A percentile compares a stretch with the other conserved stretches of the same genome.
Conservation (phyloP, 257 asterid genomes). For the Nicotiana undulata region DNA sequence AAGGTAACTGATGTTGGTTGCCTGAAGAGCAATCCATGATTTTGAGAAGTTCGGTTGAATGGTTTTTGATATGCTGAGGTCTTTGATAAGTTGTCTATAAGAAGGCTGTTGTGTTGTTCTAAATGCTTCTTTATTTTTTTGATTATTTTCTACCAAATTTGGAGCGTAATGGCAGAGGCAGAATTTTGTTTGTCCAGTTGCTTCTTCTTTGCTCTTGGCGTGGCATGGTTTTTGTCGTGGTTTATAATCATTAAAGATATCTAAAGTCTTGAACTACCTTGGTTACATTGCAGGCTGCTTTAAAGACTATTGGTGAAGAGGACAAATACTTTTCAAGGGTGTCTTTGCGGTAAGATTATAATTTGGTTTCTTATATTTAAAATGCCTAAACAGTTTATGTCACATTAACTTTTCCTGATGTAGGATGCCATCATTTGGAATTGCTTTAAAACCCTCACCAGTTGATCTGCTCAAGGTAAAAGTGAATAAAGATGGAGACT, state of each 20-base stretch:
- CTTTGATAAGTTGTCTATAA: background rate
- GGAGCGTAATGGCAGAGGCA: background rate
- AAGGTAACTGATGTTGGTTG: background rate
- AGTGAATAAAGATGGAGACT: conserved; percentile 55
- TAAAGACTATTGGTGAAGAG: conserved; percentile 92
- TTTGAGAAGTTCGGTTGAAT: background rate
- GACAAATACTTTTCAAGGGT: conserved; percentile 86
- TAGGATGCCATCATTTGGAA: conserved; percentile 69
- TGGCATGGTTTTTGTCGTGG: background rate
- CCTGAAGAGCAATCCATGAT: background rate
- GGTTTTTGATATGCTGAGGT: background rate
- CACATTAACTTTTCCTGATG: conserved; percentile 21
- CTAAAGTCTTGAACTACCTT: conserved; percentile 6
- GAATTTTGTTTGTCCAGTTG: background rate
- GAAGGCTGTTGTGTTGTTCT: background rate
- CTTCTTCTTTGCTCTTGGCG: background rate
- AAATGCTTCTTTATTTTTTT: background rate
- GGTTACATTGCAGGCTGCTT: conserved; percentile 62
- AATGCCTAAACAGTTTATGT: conserved; percentile 1
- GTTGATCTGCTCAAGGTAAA: conserved; percentile 63
- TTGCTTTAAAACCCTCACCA: conserved; percentile 58
- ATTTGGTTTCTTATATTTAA: conserved; percentile 6
- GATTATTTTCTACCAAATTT: background rate
- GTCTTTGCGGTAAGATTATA: conserved; percentile 55
- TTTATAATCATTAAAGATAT: background rate